Percentiles rank a stretch among this genome's conserved stretches.
phyloP scores from a whole-genome alignment of 2,329 filamentous ascomycete species.

The Cordyceps militaris region DNA sequence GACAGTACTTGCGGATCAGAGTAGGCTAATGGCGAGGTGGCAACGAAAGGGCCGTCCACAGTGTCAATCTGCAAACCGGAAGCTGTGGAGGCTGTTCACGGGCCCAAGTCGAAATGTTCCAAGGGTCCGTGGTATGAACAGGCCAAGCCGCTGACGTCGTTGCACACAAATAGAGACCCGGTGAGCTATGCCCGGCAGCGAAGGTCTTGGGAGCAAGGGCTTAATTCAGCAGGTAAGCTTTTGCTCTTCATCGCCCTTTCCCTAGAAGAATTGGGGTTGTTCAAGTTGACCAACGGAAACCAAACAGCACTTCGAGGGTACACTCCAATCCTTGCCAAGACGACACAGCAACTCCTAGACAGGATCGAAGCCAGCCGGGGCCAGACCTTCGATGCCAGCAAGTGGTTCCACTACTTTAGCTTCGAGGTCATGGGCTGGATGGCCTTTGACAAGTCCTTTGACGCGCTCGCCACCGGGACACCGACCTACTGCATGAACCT shows the following conservation, averaged over 20 bases:
- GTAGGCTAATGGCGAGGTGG: not conserved
- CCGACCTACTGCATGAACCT: conserved; percentile 19
- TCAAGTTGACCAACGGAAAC: too few relatives aligned
- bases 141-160: conserved; percentile 21
- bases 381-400: conserved; percentile 22
- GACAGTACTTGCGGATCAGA: too few relatives aligned
- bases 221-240: conserved; percentile 22
- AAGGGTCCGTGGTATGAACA: conserved; percentile 30
- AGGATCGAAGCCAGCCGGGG: conserved; percentile 20
- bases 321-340: not conserved
- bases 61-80: conserved; percentile 25
- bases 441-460: conserved; percentile 30
- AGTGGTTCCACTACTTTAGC: conserved; percentile 29
- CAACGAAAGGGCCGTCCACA: conserved; percentile 21
- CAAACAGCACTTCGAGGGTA: not conserved
- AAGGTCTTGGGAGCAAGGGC: conserved; percentile 28
- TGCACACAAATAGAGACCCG: conserved; percentile 26
- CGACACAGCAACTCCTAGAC: conserved; percentile 19
- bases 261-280: too few relatives aligned
- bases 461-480: conserved; percentile 23
- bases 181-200: conserved; percentile 24
- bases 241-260: not conserved
- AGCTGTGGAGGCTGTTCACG: conserved; percentile 23
- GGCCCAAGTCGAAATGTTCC: conserved; percentile 22
- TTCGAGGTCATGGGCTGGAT: conserved; percentile 37